phyloP scores from a whole-genome alignment of 768 basidiomycete genomes.

The Pleurotus tuoliensis region DNA sequence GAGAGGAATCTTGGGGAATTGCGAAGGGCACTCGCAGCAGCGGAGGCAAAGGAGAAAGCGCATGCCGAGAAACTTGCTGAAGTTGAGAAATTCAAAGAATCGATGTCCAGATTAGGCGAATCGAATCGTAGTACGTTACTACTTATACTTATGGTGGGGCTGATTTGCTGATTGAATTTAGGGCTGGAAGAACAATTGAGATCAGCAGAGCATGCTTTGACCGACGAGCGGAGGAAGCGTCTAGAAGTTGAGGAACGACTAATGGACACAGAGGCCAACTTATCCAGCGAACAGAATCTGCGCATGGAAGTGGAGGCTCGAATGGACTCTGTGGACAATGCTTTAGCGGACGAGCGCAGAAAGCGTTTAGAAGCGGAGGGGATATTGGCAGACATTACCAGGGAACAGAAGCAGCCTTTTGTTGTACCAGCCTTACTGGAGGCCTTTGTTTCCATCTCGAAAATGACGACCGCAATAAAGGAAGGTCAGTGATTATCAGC shows the following conservation, averaged over 20 bases:
- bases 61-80: conserved; percentile 24
- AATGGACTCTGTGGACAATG: conserved; percentile 25
- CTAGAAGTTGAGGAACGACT: no score
- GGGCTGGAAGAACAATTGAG: conserved; percentile 13
- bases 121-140: not conserved
- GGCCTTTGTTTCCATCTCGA: conserved; percentile 47
- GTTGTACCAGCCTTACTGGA: conserved; percentile 54
- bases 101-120: not conserved
- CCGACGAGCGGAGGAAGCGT: no score
- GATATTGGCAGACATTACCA: conserved; percentile 40
- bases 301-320: conserved; percentile 2
- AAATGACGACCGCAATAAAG: conserved; percentile 27
- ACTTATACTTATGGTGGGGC: not conserved
- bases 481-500: not conserved
- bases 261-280: not conserved
- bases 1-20: conserved; percentile 20
- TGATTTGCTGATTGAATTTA: conserved; percentile 9
- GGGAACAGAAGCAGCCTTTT: conserved; percentile 50
- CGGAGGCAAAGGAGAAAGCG: conserved; percentile 19
- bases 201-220: no score
- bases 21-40: conserved; percentile 21
- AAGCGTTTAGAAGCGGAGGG: conserved; percentile 39
- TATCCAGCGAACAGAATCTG: no score
- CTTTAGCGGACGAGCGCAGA: conserved; percentile 33
- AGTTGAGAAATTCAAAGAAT: not conserved